Percentiles rank a stretch among this genome's conserved stretches.
phyloP scores from a whole-genome alignment of 164 flowering plant species.

The Aristolochia fimbriata region DNA sequence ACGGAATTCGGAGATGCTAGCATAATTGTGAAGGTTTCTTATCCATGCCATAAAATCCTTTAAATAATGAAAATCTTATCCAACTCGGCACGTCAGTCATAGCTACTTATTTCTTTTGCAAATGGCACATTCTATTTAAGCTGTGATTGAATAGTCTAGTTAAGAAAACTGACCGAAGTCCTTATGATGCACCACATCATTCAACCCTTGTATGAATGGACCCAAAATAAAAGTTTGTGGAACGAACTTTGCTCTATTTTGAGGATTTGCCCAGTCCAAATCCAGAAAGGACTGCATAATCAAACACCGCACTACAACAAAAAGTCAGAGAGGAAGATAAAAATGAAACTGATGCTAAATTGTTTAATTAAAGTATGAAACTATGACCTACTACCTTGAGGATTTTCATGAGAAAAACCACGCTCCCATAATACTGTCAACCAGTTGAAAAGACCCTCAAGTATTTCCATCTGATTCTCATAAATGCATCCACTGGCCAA shows the following conservation, averaged over 20 bases:
- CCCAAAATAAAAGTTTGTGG: constrained; percentile 77
- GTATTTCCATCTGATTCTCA: constrained; percentile 32
- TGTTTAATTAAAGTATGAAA: background rate
- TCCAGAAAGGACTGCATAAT: constrained; percentile 86
- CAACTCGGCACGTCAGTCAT: too few species aligned
- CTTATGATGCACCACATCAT: constrained; percentile 84
- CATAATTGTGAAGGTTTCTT: too few species aligned
- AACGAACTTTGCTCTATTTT: constrained; percentile 34
- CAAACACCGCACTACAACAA: constrained; percentile 73
- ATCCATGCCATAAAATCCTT: too few species aligned
- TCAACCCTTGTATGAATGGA: constrained; percentile 62
- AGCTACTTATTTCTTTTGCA: too few species aligned
- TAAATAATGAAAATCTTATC: too few species aligned
- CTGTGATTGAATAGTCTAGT: background rate
- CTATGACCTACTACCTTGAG: constrained; percentile 48
- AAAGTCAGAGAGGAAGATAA: background rate
- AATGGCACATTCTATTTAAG: too few species aligned
- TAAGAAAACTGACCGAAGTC: constrained; percentile 71
- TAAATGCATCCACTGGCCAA: constrained; percentile 15
- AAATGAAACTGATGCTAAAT: background rate
- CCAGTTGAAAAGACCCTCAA: constrained; percentile 54
- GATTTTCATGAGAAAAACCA: constrained; percentile 86
- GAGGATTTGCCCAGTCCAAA: constrained; percentile 53
- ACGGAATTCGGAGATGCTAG: too few species aligned
- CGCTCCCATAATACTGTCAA: constrained; percentile 79